Evolutionary conservation across 176 grass and related monocot species (phyloP).

Genomic region (Triticum turgidum): DNA sequence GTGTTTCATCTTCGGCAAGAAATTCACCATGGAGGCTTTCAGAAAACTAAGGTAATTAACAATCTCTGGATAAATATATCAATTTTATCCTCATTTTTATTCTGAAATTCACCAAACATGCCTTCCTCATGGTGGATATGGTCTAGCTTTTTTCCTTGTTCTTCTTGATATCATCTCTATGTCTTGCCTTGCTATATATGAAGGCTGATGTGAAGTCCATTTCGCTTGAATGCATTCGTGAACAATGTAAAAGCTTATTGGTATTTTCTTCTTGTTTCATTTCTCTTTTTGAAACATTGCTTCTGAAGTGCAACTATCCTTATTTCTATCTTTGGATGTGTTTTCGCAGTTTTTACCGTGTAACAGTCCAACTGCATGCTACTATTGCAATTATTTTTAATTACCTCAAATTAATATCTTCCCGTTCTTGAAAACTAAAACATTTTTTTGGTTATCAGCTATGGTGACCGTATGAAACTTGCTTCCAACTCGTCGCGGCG

Average conservation of each 20-base stretch:
- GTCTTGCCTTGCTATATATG: no score
- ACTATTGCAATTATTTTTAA: not conserved
- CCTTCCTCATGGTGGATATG: not conserved
- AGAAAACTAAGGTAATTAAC: not conserved
- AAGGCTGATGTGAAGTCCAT: no score
- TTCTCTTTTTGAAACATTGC: no score
- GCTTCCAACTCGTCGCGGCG: not conserved
- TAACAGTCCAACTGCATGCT: not conserved
- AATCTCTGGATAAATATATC: not conserved
- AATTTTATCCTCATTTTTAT: not conserved
- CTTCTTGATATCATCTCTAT: no score
- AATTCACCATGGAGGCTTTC: not conserved
- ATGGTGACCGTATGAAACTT: accelerated
- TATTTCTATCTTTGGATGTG: not conserved
- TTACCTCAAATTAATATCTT: not conserved
- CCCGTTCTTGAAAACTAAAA: not conserved
- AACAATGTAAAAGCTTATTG: no score
- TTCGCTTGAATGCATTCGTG: no score
- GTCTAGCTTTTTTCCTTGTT: no score
- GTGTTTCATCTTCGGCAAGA: not conserved
- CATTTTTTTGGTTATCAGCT: not conserved
- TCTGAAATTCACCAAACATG: not conserved
- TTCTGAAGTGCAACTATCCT: not conserved
- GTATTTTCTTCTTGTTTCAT: no score
- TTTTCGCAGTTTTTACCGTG: not conserved